Evolutionary conservation across 2,329 filamentous ascomycete species (phyloP).

Genomic region (Arthrinium puccinioides): DNA sequence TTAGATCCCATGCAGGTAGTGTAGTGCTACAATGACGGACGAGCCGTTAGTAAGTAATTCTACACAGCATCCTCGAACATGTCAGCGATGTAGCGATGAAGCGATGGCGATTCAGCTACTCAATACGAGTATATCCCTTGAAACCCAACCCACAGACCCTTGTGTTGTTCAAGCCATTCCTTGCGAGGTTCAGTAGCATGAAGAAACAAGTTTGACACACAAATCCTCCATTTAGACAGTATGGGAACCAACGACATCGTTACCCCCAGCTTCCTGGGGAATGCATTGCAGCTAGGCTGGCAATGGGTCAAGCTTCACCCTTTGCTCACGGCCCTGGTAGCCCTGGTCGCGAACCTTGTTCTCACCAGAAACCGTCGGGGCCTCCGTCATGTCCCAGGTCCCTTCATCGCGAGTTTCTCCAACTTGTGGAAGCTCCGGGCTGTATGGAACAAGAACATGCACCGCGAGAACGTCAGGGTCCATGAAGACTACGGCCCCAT

Average conservation of each 20-base stretch:
- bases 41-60: too few relatives aligned
- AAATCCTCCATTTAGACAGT: background rate
- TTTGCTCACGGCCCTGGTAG: background rate
- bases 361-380: background rate
- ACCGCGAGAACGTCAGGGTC: constrained; percentile 8
- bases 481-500: constrained; percentile 31
- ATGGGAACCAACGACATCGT: background rate
- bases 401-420: background rate
- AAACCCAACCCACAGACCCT: too few relatives aligned
- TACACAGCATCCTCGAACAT: too few relatives aligned
- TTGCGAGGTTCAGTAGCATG: too few relatives aligned
- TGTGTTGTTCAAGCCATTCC: too few relatives aligned
- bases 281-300: background rate
- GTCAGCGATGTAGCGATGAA: too few relatives aligned
- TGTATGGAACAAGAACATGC: background rate
- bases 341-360: background rate
- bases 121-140: too few relatives aligned
- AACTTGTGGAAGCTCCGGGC: background rate
- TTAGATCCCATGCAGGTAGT: too few relatives aligned
- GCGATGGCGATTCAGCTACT: too few relatives aligned
- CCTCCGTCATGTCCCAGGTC: background rate
- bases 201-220: too few relatives aligned
- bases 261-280: background rate
- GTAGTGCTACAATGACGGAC: too few relatives aligned
- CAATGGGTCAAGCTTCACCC: background rate